Conservation (phyloP, 2,329 filamentous ascomycete genomes). For the Leptographium procerum region DNA sequence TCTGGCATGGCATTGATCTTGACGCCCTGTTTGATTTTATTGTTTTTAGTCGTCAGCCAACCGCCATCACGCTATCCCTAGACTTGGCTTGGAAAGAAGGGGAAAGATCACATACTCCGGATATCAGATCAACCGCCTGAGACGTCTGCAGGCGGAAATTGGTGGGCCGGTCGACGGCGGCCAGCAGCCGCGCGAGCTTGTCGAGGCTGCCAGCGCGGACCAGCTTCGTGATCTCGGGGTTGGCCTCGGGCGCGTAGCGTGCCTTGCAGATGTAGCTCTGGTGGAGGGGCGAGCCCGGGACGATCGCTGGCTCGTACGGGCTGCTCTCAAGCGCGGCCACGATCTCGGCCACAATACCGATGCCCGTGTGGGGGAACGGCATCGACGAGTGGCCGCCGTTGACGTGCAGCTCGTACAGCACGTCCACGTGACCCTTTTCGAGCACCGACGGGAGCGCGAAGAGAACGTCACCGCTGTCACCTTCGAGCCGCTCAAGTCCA, state of each 20-base stretch:
- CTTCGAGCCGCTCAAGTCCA: background rate
- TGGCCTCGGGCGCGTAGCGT: slow-evolving; percentile 30
- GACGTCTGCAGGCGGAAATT: slow-evolving; percentile 50
- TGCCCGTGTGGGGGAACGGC: slow-evolving; percentile 42
- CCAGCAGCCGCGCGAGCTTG: slow-evolving; percentile 34
- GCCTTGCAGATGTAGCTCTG: slow-evolving; percentile 32
- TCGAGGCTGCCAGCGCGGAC: slow-evolving; percentile 7
- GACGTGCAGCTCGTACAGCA: slow-evolving; percentile 43
- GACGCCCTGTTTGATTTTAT: slow-evolving; percentile 26
- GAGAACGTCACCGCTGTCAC: background rate
- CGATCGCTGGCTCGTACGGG: slow-evolving; percentile 29
- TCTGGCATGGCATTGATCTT: slow-evolving; percentile 62
- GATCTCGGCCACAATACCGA: slow-evolving; percentile 40
- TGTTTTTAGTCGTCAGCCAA: too few relatives aligned
- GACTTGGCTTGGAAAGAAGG: background rate
- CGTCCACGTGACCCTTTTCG: slow-evolving; percentile 52
- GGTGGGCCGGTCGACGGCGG: slow-evolving; percentile 21
- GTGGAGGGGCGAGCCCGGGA: slow-evolving; percentile 17
- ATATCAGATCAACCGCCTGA: slow-evolving; percentile 48
- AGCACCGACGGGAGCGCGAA: slow-evolving; percentile 41
- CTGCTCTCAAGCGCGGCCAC: slow-evolving; percentile 33
- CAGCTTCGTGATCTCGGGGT: slow-evolving; percentile 25
- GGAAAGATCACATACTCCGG: slow-evolving; percentile 24
- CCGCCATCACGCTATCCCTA: too few relatives aligned
- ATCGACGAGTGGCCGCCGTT: slow-evolving; percentile 49